phyloP scores from a whole-genome alignment of 768 basidiomycete species.

The Amanita exitialis region DNA sequence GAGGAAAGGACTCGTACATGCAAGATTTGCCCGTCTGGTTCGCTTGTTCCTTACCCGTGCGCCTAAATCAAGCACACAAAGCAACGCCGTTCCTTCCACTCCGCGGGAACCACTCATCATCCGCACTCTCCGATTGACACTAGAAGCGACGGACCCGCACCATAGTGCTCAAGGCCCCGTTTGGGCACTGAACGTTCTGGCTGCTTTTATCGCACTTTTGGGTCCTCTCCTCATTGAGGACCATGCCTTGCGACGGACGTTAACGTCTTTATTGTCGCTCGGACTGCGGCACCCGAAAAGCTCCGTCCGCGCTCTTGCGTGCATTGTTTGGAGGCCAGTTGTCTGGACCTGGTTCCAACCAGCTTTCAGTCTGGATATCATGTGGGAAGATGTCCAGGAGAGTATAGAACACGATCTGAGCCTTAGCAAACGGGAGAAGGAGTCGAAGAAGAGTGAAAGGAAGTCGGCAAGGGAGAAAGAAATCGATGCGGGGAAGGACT shows the following conservation, averaged over 20 bases:
- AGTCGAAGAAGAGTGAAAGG: constrained; percentile 2
- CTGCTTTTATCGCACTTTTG: constrained; percentile 55
- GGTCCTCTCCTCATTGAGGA: constrained; percentile 43
- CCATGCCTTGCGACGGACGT: constrained; percentile 28
- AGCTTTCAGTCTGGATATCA: constrained; percentile 20
- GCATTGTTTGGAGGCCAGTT: constrained; percentile 55
- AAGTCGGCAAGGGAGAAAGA: constrained; percentile 7
- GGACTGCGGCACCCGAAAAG: constrained; percentile 56
- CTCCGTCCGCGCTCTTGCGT: constrained; percentile 50
- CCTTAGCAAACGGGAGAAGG: constrained; percentile 20
- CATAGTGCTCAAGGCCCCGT: constrained; percentile 69
- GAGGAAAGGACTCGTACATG: constrained; percentile 25
- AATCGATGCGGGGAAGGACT: constrained; percentile 20
- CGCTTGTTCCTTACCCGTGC: constrained; percentile 35
- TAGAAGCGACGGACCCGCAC: constrained; percentile 41
- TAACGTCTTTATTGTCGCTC: constrained; percentile 40
- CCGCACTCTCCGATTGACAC: constrained; percentile 57
- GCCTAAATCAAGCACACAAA: constrained; percentile 19
- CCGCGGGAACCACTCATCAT: constrained; percentile 41
- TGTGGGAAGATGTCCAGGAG: constrained; percentile 19
- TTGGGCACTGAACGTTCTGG: constrained; percentile 65
- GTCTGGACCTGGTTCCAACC: constrained; percentile 61
- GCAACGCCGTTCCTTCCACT: constrained; percentile 4
- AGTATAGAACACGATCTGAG: constrained; percentile 18
- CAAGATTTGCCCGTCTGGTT: constrained; percentile 39